phyloP scores from a whole-genome alignment of 306 rosid species.

The Dryas octopetala region DNA sequence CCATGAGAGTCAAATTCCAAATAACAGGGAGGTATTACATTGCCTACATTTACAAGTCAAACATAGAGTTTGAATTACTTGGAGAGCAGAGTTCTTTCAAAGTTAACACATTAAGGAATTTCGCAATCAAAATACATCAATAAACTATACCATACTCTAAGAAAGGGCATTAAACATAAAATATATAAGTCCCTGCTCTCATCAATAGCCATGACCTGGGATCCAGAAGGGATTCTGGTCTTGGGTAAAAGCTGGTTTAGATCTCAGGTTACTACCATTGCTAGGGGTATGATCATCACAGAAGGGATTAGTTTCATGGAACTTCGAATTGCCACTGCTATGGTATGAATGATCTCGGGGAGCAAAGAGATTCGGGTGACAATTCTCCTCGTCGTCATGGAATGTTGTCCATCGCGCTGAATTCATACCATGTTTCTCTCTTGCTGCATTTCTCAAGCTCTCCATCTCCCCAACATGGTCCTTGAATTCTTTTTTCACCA shows the following conservation, averaged over 20 bases:
- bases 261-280: conserved; percentile 36
- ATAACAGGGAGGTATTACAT: not conserved
- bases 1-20: not conserved
- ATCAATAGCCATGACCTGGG: conserved; percentile 33
- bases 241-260: conserved; percentile 42
- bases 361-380: conserved; percentile 73
- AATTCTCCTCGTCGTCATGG: conserved; percentile 72
- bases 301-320: conserved; percentile 27
- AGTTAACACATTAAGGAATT: not conserved
- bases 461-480: conserved; percentile 80
- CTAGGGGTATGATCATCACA: conserved; percentile 24
- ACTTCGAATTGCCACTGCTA: not conserved
- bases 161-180: not conserved
- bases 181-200: not conserved
- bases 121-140: not conserved
- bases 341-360: not conserved
- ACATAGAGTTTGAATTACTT: conserved; percentile 18
- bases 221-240: conserved; percentile 51
- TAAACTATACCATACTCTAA: not conserved
- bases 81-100: not conserved
- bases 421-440: conserved; percentile 53
- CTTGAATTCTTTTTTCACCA: conserved; percentile 85
- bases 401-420: conserved; percentile 71
- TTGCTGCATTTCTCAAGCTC: conserved; percentile 48
- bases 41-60: conserved; percentile 21